These are phyloP conservation scores for Neurospora tetraspora DNA, from an alignment of 495 filamentous ascomycete species.

Conservation along the genomic window DNA sequence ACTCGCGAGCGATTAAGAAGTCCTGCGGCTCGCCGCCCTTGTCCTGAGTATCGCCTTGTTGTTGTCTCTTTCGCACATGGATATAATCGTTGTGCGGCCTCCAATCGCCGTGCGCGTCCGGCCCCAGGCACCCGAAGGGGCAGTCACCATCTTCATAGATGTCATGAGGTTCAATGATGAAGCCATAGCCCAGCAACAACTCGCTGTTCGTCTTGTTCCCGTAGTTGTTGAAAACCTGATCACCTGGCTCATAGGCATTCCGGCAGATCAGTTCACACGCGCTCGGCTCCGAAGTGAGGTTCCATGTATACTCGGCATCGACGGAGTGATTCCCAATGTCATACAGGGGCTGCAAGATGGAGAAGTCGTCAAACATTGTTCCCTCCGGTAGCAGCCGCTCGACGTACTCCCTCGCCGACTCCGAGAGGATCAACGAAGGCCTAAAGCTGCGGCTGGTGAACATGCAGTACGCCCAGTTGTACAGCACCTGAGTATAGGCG, in stretches of 20 bases:
- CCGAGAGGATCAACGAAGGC: conserved; percentile 31
- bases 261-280: conserved; percentile 22
- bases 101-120: neutral
- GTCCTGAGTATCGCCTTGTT: neutral
- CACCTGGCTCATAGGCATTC: conserved; percentile 19
- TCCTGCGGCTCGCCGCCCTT: conserved; percentile 14
- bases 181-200: conserved; percentile 44
- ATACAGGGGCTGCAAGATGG: conserved; percentile 41
- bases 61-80: conserved; percentile 31
- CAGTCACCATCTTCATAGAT: too few relatives aligned
- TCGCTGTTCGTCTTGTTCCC: conserved; percentile 44
- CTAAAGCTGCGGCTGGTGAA: conserved; percentile 46
- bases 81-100: conserved; percentile 40
- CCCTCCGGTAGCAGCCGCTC: conserved; percentile 7
- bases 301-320: conserved; percentile 33
- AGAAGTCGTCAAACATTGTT: conserved; percentile 36
- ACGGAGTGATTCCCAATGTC: conserved; percentile 45
- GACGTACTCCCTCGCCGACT: conserved; percentile 4
- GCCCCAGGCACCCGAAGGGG: too few relatives aligned
- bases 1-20: conserved; percentile 33
- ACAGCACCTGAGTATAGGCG: conserved; percentile 34
- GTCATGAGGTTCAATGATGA: conserved; percentile 29
- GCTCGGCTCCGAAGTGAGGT: conserved; percentile 14
- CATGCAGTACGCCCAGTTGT: conserved; percentile 46
- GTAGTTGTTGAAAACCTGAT: conserved; percentile 46